phyloP scores from a whole-genome alignment of 331 rosid species.

The Quercus phellos region DNA sequence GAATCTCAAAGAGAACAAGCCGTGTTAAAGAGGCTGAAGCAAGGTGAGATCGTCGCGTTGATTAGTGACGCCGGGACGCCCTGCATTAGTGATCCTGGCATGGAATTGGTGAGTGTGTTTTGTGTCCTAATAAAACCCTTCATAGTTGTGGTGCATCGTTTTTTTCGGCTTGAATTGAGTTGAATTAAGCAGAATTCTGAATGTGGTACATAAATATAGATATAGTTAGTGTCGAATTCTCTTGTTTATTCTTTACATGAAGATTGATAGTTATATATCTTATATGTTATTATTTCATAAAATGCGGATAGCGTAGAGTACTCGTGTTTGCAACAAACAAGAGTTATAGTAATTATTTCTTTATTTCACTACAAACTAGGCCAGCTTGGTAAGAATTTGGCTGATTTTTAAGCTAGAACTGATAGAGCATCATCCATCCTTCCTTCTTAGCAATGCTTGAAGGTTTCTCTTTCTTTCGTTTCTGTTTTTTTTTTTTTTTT shows the following conservation, averaged over 20 bases:
- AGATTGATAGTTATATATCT: neutral
- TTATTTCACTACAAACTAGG: neutral
- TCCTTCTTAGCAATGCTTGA: too few species aligned
- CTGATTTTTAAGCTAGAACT: neutral
- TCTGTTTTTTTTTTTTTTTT: too few species aligned
- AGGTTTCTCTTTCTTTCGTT: too few species aligned
- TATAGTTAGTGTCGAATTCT: neutral
- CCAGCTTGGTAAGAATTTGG: neutral
- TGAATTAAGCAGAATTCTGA: neutral
- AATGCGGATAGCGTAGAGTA: neutral
- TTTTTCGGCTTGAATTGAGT: neutral
- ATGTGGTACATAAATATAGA: neutral
- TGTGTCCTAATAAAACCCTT: neutral
- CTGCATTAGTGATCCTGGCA: slow-evolving; percentile 90
- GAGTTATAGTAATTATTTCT: neutral
- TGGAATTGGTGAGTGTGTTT: slow-evolving; percentile 59
- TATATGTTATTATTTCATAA: neutral
- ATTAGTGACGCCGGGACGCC: slow-evolving; percentile 92
- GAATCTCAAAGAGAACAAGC: slow-evolving; percentile 77
- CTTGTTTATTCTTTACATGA: neutral
- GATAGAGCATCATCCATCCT: too few species aligned
- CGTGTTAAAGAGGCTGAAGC: slow-evolving; percentile 76
- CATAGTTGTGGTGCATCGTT: too few species aligned
- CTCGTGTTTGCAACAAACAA: neutral
- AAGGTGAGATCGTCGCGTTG: slow-evolving; percentile 82